Evolutionary conservation across 108 stramenopile genomes (phyloP).

Genomic region (Cyclotella kingstonii): DNA sequence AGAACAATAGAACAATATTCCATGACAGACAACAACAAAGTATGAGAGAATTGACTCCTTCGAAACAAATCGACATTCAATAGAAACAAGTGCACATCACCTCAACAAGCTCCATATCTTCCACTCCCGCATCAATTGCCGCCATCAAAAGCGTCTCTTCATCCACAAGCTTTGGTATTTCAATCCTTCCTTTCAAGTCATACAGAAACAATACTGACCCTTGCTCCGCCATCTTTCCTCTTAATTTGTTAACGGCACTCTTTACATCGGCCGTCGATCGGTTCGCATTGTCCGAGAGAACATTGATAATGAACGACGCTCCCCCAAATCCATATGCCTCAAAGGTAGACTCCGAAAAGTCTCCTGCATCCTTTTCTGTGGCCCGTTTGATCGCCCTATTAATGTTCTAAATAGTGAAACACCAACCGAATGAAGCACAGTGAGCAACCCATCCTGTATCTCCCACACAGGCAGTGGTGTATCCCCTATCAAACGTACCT

Average conservation of each 20-base stretch:
- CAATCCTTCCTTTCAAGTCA: slow-evolving; percentile 77
- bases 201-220: slow-evolving; percentile 89
- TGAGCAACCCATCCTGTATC: too few species aligned
- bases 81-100: slow-evolving; percentile 5
- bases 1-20: background rate
- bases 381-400: slow-evolving; percentile 88
- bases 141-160: slow-evolving; percentile 77
- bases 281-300: slow-evolving; percentile 83
- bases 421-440: too few species aligned
- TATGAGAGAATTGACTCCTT: too few species aligned
- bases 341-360: slow-evolving; percentile 79
- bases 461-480: too few species aligned
- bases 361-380: slow-evolving; percentile 68
- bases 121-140: slow-evolving; percentile 81
- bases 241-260: slow-evolving; percentile 63
- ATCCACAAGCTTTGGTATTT: slow-evolving; percentile 52
- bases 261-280: slow-evolving; percentile 80
- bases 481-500: slow-evolving; percentile 40
- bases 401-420: slow-evolving; percentile 59
- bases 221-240: slow-evolving; percentile 82
- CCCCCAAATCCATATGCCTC: slow-evolving; percentile 80
- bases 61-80: too few species aligned
- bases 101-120: slow-evolving; percentile 70
- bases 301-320: slow-evolving; percentile 73
- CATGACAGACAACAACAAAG: too few species aligned